These are phyloP conservation scores for Macrocybe gigantea DNA, from an alignment of 768 basidiomycete species.

Conservation along the genomic window DNA sequence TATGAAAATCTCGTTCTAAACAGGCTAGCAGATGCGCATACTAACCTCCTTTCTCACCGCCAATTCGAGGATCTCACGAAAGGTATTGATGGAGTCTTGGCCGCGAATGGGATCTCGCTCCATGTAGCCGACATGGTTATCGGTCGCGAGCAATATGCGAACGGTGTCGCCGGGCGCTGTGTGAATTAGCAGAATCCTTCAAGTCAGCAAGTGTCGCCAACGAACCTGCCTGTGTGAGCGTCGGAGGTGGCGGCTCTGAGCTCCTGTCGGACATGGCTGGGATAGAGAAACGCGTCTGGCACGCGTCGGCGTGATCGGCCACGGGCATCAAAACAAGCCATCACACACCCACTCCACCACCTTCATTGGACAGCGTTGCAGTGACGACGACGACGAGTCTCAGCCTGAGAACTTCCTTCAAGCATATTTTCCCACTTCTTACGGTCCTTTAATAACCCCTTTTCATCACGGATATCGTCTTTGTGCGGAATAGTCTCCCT, in stretches of 20 bases:
- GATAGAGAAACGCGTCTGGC: no score
- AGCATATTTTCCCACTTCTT: no score
- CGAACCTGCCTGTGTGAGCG: slow-evolving; percentile 34
- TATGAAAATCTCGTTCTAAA: background rate
- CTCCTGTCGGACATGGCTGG: slow-evolving; percentile 5
- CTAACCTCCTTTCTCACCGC: slow-evolving; percentile 84
- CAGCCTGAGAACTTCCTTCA: no score
- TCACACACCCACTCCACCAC: no score
- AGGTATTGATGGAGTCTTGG: slow-evolving; percentile 93
- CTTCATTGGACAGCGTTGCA: no score
- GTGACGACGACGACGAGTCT: no score
- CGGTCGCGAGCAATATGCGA: slow-evolving; percentile 85
- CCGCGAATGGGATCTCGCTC: slow-evolving; percentile 94
- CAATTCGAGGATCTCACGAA: slow-evolving; percentile 87
- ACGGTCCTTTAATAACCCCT: no score
- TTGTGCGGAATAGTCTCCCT: no score
- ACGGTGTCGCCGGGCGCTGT: slow-evolving; percentile 65
- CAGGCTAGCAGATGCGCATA: slow-evolving; percentile 1
- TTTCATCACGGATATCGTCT: no score
- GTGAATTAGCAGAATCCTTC: background rate
- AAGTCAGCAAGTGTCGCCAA: slow-evolving; percentile 4
- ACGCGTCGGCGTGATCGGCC: no score
- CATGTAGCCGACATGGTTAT: slow-evolving; percentile 93
- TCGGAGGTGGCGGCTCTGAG: slow-evolving; percentile 22
- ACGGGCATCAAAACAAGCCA: no score